Evolutionary conservation across 176 grass and related monocot genomes (phyloP).

Genomic region (Puya raimondii): DNA sequence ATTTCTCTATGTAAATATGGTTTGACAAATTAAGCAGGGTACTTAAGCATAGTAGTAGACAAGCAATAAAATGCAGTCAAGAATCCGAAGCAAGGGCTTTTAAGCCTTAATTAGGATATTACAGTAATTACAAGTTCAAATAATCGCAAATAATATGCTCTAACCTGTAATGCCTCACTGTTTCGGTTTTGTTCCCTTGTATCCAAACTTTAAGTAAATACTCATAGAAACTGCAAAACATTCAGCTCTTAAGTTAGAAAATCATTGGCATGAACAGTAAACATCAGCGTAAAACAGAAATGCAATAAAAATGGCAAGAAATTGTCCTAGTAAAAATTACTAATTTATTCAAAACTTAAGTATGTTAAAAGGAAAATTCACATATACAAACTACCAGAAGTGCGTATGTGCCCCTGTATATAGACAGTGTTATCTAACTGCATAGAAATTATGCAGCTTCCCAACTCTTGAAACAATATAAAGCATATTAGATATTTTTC

Average conservation of each 20-base stretch:
- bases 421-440: too few species aligned
- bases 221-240: constrained; percentile 83
- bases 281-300: neutral
- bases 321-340: too few species aligned
- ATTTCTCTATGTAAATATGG: constrained; percentile 52
- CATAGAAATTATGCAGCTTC: too few species aligned
- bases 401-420: too few species aligned
- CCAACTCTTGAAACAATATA: too few species aligned
- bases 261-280: neutral
- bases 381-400: too few species aligned
- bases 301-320: too few species aligned
- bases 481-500: too few species aligned
- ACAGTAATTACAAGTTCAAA: neutral
- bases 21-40: neutral
- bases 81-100: neutral
- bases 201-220: constrained; percentile 98
- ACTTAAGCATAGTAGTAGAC: neutral
- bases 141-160: constrained; percentile 9
- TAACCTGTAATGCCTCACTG: constrained; percentile 88
- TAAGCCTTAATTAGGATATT: neutral
- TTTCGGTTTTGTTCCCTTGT: constrained; percentile 95
- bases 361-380: too few species aligned
- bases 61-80: neutral
- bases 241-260: neutral
- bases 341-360: too few species aligned